These are phyloP conservation scores for Craspedostauros australis DNA, from an alignment of 108 stramenopile genomes.

Conservation along the genomic window DNA sequence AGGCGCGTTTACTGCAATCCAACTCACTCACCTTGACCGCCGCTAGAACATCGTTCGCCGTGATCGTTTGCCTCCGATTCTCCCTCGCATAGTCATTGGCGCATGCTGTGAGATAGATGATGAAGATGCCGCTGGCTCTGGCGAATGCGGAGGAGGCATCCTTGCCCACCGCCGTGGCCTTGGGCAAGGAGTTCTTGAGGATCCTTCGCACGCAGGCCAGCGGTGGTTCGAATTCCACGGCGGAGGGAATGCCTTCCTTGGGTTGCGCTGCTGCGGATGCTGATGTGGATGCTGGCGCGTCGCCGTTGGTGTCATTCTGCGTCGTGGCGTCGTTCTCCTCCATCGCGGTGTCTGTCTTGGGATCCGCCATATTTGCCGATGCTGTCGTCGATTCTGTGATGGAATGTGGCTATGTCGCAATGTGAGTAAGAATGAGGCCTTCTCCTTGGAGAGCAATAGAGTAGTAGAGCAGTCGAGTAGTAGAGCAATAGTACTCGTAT, in stretches of 20 bases:
- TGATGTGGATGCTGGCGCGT: too few relatives aligned
- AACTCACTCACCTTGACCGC: conserved; percentile 52
- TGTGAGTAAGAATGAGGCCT: too few relatives aligned
- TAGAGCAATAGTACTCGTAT: too few relatives aligned
- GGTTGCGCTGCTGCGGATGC: too few relatives aligned
- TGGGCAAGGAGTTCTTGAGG: conserved; percentile 73
- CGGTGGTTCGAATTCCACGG: conserved; percentile 88
- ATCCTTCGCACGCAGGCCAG: conserved; percentile 82
- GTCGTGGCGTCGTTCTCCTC: too few relatives aligned
- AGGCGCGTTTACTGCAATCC: not conserved
- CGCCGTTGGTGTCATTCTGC: too few relatives aligned
- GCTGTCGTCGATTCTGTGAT: too few relatives aligned
- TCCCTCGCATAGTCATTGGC: conserved; percentile 89
- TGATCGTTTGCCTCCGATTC: conserved; percentile 79
- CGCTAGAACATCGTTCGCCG: conserved; percentile 82
- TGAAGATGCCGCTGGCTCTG: conserved; percentile 85
- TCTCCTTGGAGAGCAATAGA: too few relatives aligned
- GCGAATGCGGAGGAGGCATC: conserved; percentile 82
- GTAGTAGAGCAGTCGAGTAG: too few relatives aligned
- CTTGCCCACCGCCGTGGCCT: conserved; percentile 76
- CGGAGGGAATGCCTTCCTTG: conserved; percentile 27
- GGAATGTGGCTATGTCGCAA: too few relatives aligned
- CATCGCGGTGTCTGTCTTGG: too few relatives aligned
- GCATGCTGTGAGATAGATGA: conserved; percentile 87
- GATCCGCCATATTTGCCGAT: too few relatives aligned